Conservation (phyloP, 768 basidiomycete species). For the Glaciozyma antarctica region DNA sequence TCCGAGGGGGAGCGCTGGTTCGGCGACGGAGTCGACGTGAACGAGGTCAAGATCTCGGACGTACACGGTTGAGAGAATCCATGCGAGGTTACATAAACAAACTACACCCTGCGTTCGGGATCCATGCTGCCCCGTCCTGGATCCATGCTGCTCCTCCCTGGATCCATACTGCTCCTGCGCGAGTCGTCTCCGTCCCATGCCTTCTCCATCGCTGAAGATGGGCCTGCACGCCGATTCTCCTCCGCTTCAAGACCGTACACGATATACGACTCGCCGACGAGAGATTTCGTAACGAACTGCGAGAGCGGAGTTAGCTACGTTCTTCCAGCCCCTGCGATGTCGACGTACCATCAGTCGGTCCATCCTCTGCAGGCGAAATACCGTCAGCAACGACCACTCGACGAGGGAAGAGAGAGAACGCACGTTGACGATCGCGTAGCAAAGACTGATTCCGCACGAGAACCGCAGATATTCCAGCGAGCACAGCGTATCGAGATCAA, state of each 20-base stretch:
- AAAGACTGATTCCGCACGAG: slow-evolving; percentile 24
- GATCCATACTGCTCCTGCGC: too few relatives aligned
- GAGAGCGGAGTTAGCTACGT: not conserved
- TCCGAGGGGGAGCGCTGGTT: slow-evolving; percentile 49
- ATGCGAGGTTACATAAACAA: too few relatives aligned
- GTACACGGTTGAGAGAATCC: slow-evolving; percentile 37
- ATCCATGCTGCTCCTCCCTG: too few relatives aligned
- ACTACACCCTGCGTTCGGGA: too few relatives aligned
- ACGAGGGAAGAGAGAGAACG: not conserved
- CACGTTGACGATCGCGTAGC: slow-evolving; percentile 32
- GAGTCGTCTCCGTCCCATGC: too few relatives aligned
- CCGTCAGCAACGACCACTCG: not conserved
- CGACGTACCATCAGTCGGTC: slow-evolving; percentile 25
- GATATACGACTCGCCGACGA: slow-evolving; percentile 30
- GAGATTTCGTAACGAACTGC: slow-evolving; percentile 29
- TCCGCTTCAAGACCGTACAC: slow-evolving; percentile 21
- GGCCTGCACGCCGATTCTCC: not conserved
- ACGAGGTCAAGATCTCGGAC: slow-evolving; percentile 41
- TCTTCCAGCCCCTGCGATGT: too few relatives aligned
- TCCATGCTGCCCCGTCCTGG: too few relatives aligned
- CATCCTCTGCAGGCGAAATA: slow-evolving; percentile 4
- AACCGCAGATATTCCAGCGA: slow-evolving; percentile 33
- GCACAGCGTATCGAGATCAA: slow-evolving; percentile 28
- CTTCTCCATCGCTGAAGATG: too few relatives aligned
- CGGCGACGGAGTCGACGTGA: slow-evolving; percentile 42